A percentile compares a stretch with the other conserved stretches of the same genome.
Evolutionary conservation across 495 filamentous ascomycete species (phyloP).

Genomic region (Annulohypoxylon moriforme): DNA sequence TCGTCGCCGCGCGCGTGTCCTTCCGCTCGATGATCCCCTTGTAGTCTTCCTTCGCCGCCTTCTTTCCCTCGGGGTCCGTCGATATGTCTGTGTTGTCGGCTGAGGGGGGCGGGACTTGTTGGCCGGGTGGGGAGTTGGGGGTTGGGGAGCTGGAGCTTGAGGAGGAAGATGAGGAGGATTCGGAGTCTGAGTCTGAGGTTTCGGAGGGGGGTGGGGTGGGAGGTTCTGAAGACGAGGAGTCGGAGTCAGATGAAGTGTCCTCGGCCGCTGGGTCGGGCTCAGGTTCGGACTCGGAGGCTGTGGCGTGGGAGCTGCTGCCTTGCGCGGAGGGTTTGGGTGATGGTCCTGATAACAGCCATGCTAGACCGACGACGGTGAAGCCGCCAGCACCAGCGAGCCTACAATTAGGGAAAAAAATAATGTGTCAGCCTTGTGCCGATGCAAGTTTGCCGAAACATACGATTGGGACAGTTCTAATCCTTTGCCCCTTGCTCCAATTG

Average conservation of each 20-base stretch:
- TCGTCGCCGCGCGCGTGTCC: conserved; percentile 36
- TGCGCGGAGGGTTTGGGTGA: conserved; percentile 10
- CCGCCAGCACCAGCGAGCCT: conserved; percentile 42
- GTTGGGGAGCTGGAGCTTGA: background rate
- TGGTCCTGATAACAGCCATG: conserved; percentile 19
- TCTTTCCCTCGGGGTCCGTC: conserved; percentile 29
- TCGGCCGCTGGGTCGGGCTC: background rate
- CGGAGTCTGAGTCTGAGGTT: background rate
- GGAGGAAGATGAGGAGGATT: background rate
- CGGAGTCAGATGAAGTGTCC: conserved; percentile 3
- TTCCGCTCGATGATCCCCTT: conserved; percentile 35
- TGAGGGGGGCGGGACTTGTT: conserved; percentile 42
- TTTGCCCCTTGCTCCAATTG: background rate
- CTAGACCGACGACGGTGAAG: conserved; percentile 31
- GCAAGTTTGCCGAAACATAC: background rate
- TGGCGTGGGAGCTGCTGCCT: conserved; percentile 11
- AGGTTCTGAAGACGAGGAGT: background rate
- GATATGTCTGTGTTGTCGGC: conserved; percentile 35
- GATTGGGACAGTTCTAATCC: background rate
- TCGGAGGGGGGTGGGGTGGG: background rate
- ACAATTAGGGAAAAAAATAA: background rate
- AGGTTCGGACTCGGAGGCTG: conserved; percentile 17
- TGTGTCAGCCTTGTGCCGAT: background rate
- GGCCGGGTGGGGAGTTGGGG: conserved; percentile 5
- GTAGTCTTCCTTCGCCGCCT: conserved; percentile 38